Conservation (phyloP, 331 rosid genomes). For the Rosa hybrid region DNA sequence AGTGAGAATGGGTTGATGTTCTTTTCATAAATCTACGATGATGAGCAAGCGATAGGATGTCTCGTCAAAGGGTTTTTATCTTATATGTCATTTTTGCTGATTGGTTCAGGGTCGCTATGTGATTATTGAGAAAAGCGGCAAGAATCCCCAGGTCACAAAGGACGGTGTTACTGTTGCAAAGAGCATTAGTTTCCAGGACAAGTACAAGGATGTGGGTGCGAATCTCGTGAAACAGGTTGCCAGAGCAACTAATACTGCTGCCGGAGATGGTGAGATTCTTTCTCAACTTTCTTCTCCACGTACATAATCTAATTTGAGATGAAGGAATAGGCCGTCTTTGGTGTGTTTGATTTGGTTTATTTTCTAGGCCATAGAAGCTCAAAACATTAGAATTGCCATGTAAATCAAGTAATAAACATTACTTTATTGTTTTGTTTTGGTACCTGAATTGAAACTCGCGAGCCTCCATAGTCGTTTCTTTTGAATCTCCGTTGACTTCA, state of each 20-base stretch:
- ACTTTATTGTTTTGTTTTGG: background rate
- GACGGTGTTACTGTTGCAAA: constrained; percentile 95
- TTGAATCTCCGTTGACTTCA: background rate
- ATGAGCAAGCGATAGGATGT: background rate
- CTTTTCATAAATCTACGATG: background rate
- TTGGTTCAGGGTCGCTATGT: constrained; percentile 86
- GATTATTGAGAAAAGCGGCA: constrained; percentile 62
- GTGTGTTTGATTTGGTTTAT: background rate
- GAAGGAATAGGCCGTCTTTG: background rate
- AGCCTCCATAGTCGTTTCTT: background rate
- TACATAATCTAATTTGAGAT: background rate
- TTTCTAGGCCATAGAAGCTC: background rate
- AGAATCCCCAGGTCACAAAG: constrained; percentile 75
- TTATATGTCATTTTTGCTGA: constrained; percentile 17
- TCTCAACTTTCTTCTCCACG: background rate
- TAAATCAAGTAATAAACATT: background rate
- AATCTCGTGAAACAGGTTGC: constrained; percentile 92
- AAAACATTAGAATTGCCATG: background rate
- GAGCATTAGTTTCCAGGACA: constrained; percentile 73
- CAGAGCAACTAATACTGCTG: constrained; percentile 79
- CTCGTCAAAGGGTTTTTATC: background rate
- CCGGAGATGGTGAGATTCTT: constrained; percentile 70
- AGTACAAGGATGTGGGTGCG: constrained; percentile 79
- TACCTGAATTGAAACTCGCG: background rate
- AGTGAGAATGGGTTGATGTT: background rate